Evolutionary conservation across 2,329 filamentous ascomycete genomes (phyloP).

Genomic region (Fusarium sp.): DNA sequence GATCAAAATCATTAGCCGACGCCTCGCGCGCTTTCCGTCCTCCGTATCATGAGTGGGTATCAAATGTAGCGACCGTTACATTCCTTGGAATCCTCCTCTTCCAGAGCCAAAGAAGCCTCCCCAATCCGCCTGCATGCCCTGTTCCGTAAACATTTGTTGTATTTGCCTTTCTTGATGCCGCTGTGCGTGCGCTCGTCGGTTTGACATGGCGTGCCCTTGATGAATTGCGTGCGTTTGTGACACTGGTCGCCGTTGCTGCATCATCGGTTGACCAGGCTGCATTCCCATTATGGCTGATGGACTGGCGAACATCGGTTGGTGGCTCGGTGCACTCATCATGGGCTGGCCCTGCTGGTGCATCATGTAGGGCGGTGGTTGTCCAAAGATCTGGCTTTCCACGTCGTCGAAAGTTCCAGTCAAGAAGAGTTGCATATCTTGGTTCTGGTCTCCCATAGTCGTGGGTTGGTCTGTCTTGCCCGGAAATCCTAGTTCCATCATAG

Average conservation of each 20-base stretch:
- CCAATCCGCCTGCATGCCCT: slow-evolving; percentile 57
- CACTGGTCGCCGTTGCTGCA: slow-evolving; percentile 36
- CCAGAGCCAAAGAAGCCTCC: slow-evolving; percentile 57
- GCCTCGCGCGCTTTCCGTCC: slow-evolving; percentile 39
- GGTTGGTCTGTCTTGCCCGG: slow-evolving; percentile 48
- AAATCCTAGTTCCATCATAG: slow-evolving; percentile 68
- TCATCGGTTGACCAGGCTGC: slow-evolving; percentile 47
- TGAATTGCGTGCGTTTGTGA: slow-evolving; percentile 39
- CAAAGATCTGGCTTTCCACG: slow-evolving; percentile 77
- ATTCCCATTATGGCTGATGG: slow-evolving; percentile 54
- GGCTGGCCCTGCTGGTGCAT: slow-evolving; percentile 57
- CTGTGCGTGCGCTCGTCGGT: slow-evolving; percentile 38
- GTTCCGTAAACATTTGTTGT: slow-evolving; percentile 60
- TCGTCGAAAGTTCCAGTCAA: slow-evolving; percentile 67
- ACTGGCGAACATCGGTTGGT: slow-evolving; percentile 54
- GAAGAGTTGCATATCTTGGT: slow-evolving; percentile 57
- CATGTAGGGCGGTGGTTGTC: slow-evolving; percentile 75
- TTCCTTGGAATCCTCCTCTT: slow-evolving; percentile 54
- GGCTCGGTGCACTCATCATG: slow-evolving; percentile 53
- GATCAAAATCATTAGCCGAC: slow-evolving; percentile 37
- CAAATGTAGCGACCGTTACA: slow-evolving; percentile 50
- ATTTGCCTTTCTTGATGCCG: slow-evolving; percentile 54
- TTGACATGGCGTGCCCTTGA: slow-evolving; percentile 37
- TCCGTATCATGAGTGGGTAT: slow-evolving; percentile 51
- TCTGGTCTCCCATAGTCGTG: slow-evolving; percentile 46